Evolutionary conservation across 2,329 filamentous ascomycete species (phyloP).

Genomic region (Colletotrichum trifolii): DNA sequence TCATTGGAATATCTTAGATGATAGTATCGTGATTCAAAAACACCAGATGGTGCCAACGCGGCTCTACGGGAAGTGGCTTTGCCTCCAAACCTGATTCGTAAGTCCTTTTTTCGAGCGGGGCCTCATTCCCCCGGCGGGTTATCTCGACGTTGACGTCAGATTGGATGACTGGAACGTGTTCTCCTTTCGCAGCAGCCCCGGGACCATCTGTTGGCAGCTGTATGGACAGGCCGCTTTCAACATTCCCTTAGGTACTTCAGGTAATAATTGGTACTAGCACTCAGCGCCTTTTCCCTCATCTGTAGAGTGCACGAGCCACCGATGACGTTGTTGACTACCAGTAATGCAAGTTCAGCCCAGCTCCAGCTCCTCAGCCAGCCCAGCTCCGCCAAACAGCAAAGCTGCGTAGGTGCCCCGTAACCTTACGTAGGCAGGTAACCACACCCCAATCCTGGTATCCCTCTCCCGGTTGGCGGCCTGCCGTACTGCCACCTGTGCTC

Average conservation of each 20-base stretch:
- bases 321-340: slow-evolving; percentile 39
- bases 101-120: neutral
- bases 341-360: slow-evolving; percentile 22
- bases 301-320: slow-evolving; percentile 34
- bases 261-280: too few species aligned
- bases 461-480: neutral
- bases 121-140: slow-evolving; percentile 3
- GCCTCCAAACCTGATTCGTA: slow-evolving; percentile 5
- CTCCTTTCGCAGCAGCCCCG: neutral
- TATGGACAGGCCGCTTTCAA: neutral
- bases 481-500: slow-evolving; percentile 31
- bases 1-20: too few species aligned
- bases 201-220: slow-evolving; percentile 23
- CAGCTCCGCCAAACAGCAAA: slow-evolving; percentile 7
- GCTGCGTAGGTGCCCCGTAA: slow-evolving; percentile 1
- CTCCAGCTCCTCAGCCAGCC: slow-evolving; percentile 1
- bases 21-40: too few species aligned
- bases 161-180: slow-evolving; percentile 10
- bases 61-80: slow-evolving; percentile 7
- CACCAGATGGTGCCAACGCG: slow-evolving; percentile 3
- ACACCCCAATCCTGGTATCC: too few species aligned
- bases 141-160: slow-evolving; percentile 32
- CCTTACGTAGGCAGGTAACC: slow-evolving; percentile 10
- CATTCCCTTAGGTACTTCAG: neutral
- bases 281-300: neutral